A percentile compares a stretch with the other conserved stretches of the same genome.
These are phyloP conservation scores for Aschersonia sp. DNA, from an alignment of 2,329 filamentous ascomycete genomes.

Conservation along the genomic window DNA sequence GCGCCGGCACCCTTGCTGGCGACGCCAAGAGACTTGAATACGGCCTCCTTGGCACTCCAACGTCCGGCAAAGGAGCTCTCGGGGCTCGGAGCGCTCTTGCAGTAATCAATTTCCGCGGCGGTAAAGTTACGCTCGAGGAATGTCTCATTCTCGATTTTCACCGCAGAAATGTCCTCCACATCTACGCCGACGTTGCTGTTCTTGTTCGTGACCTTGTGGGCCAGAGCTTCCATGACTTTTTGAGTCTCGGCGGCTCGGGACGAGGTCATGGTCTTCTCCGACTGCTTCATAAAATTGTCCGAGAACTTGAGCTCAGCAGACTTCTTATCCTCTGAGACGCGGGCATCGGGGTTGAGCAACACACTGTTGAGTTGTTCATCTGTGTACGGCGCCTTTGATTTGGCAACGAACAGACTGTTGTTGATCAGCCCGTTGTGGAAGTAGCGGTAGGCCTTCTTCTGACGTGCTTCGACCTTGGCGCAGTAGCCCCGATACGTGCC, in stretches of 20 bases:
- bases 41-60: slow-evolving; percentile 96
- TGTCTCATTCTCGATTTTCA: slow-evolving; percentile 88
- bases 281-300: slow-evolving; percentile 50
- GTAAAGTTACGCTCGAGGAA: slow-evolving; percentile 96
- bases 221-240: slow-evolving; percentile 64
- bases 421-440: slow-evolving; percentile 98
- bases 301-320: slow-evolving; percentile 64
- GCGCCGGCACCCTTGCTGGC: slow-evolving; percentile 77
- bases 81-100: slow-evolving; percentile 60
- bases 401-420: slow-evolving; percentile 94
- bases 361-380: slow-evolving; percentile 76
- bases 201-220: slow-evolving; percentile 38
- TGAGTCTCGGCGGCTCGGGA: slow-evolving; percentile 47
- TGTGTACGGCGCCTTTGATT: slow-evolving; percentile 78
- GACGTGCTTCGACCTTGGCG: slow-evolving; percentile 75
- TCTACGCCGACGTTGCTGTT: slow-evolving; percentile 83
- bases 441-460: slow-evolving; percentile 98
- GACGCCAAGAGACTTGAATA: slow-evolving; percentile 94
- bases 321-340: slow-evolving; percentile 78
- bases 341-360: slow-evolving; percentile 86
- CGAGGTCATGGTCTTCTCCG: slow-evolving; percentile 35
- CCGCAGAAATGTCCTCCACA: slow-evolving; percentile 72
- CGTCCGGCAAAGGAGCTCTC: slow-evolving; percentile 87
- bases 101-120: slow-evolving; percentile 68
- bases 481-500: slow-evolving; percentile 70